Evolutionary conservation across 2,329 filamentous ascomycete species (phyloP).

Genomic region (Westerdykella aurantiaca): DNA sequence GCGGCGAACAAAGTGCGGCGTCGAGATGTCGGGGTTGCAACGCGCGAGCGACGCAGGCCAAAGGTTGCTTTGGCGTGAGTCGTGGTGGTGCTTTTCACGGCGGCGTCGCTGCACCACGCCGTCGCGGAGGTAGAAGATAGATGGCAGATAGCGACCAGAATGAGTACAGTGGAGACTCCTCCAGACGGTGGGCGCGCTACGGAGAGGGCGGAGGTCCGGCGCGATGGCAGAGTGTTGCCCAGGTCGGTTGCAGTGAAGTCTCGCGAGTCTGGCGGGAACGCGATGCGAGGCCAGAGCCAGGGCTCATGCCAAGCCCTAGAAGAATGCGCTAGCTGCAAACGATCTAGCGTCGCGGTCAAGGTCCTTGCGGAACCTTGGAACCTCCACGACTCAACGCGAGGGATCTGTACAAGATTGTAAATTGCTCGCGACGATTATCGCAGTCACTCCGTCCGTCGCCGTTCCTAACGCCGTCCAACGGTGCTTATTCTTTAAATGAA

Average conservation of each 20-base stretch:
- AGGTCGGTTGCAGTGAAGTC: background rate
- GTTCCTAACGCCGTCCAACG: background rate
- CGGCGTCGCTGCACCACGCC: background rate
- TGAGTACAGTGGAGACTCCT: too few species aligned
- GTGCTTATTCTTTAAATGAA: constrained; percentile 27
- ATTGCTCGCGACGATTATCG: too few species aligned
- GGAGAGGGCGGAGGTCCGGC: constrained; percentile 20
- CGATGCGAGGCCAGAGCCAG: background rate
- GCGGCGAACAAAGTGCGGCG: too few species aligned
- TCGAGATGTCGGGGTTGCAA: too few species aligned
- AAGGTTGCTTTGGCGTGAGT: background rate
- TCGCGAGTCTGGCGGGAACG: background rate
- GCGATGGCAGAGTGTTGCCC: constrained; percentile 29
- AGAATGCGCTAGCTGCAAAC: background rate
- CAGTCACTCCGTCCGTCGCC: background rate
- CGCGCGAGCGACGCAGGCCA: too few species aligned
- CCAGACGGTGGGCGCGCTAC: constrained; percentile 1
- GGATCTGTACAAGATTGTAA: too few species aligned
- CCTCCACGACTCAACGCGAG: too few species aligned
- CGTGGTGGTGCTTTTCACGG: background rate
- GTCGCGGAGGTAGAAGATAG: background rate
- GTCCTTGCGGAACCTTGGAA: too few species aligned
- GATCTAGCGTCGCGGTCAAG: background rate
- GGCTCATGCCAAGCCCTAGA: background rate
- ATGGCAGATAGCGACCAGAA: background rate